Base-by-base conservation (phyloP, 805 yeast species). In the Zygosaccharomyces pseudorouxii region DNA sequence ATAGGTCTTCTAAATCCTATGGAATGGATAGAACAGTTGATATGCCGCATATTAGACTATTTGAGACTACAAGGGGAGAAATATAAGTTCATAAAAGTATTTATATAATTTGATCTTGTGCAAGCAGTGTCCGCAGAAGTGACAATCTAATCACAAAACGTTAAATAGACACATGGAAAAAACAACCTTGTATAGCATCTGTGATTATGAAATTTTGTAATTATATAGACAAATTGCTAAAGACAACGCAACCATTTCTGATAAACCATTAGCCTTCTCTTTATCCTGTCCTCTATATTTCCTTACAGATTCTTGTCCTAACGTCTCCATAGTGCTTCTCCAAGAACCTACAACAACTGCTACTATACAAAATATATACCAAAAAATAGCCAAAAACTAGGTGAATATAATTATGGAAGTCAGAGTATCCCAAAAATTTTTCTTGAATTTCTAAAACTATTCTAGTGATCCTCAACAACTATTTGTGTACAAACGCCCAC, bases 1-100 rank as follows among this genome's bases (percentile, higher is more conserved):
- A 79, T 57, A 68, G 86, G 44, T 67, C 77, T 1, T 58, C 59
- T 0, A 64, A 64, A 18, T 74, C 81, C 5, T 80, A 77, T 57
- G 35, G 47, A 8, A 56, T 67, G 27, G 55, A 61, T 14, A 46
- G 60, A 28, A 49, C 50, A 7, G 52, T 58, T 6, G 54, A 60
- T 4, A 61, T 65, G 45, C 66, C 70, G 3, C 75, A 72, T 48
- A 53, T 71, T 1, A 66, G 62, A 19, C 56, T 72, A 25, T 73
- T 73, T 45, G 76, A 73, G 54, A 71, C 74, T 0, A 59, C 64
- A 0, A 50, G 66, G 11, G 61, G 65, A 33, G 48, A 49, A 16
- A 19, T 48, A 25, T 51, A 29, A 38, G 27, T 10, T 9, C 14
- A 33, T 33, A 14, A 5, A 6, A 14, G 12, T 33, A 33, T 33